Evolutionary conservation across 208 protist species (phyloP).

Genomic region (Leishmania tarentolae): DNA sequence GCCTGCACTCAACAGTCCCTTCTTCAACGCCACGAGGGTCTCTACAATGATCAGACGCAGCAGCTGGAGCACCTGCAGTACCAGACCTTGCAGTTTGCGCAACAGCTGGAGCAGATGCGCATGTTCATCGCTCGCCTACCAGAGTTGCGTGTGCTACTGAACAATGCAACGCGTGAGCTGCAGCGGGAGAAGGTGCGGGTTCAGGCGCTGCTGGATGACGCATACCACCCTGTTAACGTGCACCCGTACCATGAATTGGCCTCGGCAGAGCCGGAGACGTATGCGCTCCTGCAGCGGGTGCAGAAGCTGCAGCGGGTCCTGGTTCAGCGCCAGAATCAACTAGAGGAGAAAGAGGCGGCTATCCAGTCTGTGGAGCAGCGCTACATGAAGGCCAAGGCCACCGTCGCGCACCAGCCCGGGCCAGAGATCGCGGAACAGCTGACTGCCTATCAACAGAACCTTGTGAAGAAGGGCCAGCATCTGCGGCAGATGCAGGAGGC

Average conservation of each 20-base stretch:
- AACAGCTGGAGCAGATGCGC: slow-evolving; percentile 58
- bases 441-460: slow-evolving; percentile 90
- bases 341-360: slow-evolving; percentile 91
- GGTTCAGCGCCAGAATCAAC: slow-evolving; percentile 93
- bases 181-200: slow-evolving; percentile 80
- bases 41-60: slow-evolving; percentile 89
- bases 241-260: slow-evolving; percentile 96
- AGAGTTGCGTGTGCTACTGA: slow-evolving; percentile 65
- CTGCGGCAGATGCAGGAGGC: slow-evolving; percentile 89
- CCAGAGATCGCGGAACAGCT: slow-evolving; percentile 97
- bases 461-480: slow-evolving; percentile 93
- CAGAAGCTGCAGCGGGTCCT: slow-evolving; percentile 96
- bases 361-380: slow-evolving; percentile 92
- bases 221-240: slow-evolving; percentile 95
- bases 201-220: slow-evolving; percentile 93
- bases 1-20: slow-evolving; percentile 95
- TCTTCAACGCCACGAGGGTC: slow-evolving; percentile 93
- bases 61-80: slow-evolving; percentile 72
- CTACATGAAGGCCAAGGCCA: slow-evolving; percentile 94
- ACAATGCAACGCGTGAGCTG: slow-evolving; percentile 68
- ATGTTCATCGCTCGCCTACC: slow-evolving; percentile 56
- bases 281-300: slow-evolving; percentile 94
- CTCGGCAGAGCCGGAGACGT: slow-evolving; percentile 94
- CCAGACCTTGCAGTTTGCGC: slow-evolving; percentile 43
- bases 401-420: slow-evolving; percentile 93